Conservation (phyloP, 306 rosid genomes). For the Sicyos baderoa region DNA sequence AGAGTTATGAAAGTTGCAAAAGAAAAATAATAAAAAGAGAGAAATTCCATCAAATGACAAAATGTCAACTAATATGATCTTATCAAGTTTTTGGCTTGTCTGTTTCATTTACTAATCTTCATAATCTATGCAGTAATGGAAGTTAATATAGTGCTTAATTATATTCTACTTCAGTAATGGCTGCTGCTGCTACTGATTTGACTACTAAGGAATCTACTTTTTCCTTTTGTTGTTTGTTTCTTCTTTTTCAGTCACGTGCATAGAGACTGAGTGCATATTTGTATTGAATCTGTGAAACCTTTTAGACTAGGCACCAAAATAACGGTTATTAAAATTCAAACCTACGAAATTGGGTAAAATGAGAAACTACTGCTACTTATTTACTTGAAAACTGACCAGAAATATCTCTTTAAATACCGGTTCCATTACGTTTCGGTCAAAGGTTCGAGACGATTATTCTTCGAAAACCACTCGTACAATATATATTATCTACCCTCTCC, state of each 20-base stretch:
- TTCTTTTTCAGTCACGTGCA: conserved; percentile 7
- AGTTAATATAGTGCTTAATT: not conserved
- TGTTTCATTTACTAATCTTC: not conserved
- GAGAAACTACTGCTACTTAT: not conserved
- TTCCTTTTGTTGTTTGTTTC: conserved; percentile 5
- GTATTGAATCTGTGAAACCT: not conserved
- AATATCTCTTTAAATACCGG: not conserved
- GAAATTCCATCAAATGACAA: conserved; percentile 2
- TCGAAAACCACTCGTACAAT: conserved; percentile 26
- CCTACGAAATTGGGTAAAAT: not conserved
- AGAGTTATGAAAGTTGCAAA: too few species aligned
- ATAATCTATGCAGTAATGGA: not conserved
- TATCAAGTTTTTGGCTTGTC: not conserved
- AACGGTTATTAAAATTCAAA: not conserved
- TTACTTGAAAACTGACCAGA: conserved; percentile 2
- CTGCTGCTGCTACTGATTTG: conserved; percentile 7
- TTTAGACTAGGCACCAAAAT: conserved; percentile 1
- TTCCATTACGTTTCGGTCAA: conserved; percentile 25
- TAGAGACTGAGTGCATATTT: not conserved
- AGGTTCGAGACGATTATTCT: conserved; percentile 32
- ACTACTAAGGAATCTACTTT: conserved; percentile 4
- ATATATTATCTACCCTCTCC: conserved; percentile 28
- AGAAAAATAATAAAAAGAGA: not conserved
- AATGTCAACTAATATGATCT: conserved; percentile 1
- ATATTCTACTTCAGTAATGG: not conserved